A percentile compares a stretch with the other conserved stretches of the same genome.
Conservation (phyloP, 768 basidiomycete genomes). For the Mycena chlorophos region DNA sequence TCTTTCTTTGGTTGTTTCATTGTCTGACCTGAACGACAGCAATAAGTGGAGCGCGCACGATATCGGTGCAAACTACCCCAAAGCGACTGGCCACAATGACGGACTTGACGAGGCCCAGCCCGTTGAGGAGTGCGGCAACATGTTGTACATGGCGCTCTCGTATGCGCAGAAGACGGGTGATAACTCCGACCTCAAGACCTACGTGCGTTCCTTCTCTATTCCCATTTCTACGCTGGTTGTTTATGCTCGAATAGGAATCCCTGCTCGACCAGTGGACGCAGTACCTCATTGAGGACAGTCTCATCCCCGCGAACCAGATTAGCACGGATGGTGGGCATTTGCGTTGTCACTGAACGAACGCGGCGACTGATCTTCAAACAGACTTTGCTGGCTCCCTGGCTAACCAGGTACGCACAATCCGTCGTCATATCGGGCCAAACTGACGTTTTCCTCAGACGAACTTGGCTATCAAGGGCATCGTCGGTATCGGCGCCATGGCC, state of each 20-base stretch:
- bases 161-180: constrained; percentile 58
- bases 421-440: too few relatives aligned
- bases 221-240: not conserved
- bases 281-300: constrained; percentile 53
- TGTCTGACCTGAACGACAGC: not conserved
- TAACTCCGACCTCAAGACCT: constrained; percentile 47
- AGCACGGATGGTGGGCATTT: too few relatives aligned
- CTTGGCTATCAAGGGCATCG: constrained; percentile 69
- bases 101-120: constrained; percentile 57
- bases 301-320: constrained; percentile 55
- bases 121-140: constrained; percentile 69
- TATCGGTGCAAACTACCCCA: constrained; percentile 52
- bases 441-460: too few relatives aligned
- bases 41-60: constrained; percentile 61
- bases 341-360: too few relatives aligned
- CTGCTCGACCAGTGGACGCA: constrained; percentile 67
- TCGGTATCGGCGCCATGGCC: constrained; percentile 66
- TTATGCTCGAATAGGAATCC: not conserved
- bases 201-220: constrained; percentile 36
- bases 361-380: too few relatives aligned
- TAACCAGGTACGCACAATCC: too few relatives aligned
- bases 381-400: constrained; percentile 51
- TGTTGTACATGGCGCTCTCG: constrained; percentile 70
- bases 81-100: constrained; percentile 46
- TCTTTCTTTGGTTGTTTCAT: not conserved